phyloP scores from a whole-genome alignment of 1,284 basidiomycete species.

The Athelia psychrophila region DNA sequence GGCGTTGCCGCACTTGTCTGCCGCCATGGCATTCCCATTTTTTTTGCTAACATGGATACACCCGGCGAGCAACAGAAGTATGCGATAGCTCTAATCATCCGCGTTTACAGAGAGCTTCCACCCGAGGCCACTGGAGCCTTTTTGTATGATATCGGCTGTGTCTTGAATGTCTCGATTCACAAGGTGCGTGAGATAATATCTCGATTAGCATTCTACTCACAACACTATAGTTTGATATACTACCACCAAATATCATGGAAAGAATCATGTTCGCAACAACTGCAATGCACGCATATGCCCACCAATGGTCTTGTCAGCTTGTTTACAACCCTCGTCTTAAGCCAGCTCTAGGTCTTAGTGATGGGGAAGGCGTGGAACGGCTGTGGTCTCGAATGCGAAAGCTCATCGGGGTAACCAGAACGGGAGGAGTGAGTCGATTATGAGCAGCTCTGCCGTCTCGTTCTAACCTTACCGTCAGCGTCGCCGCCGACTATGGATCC shows the following conservation, averaged over 20 bases:
- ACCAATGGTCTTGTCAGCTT: constrained; percentile 18
- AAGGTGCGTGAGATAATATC: not conserved
- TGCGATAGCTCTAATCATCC: constrained; percentile 8
- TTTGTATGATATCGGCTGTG: constrained; percentile 16
- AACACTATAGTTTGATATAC: constrained; percentile 5
- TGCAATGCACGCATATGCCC: constrained; percentile 17
- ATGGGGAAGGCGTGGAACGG: constrained; percentile 17
- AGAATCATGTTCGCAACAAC: constrained; percentile 9
- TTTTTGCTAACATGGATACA: constrained; percentile 11
- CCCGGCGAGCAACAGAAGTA: constrained; percentile 16
- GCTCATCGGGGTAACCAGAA: constrained; percentile 6
- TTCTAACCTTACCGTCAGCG: constrained; percentile 11
- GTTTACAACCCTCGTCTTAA: constrained; percentile 12
- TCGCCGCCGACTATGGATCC: constrained; percentile 20
- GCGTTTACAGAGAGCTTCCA: constrained; percentile 10
- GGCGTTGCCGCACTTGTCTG: constrained; percentile 16
- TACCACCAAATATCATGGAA: not conserved
- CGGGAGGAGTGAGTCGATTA: not conserved
- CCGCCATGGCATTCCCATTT: constrained; percentile 12
- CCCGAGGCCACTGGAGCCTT: constrained; percentile 1
- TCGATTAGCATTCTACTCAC: not conserved
- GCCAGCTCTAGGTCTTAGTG: constrained; percentile 9
- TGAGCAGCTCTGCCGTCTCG: not conserved
- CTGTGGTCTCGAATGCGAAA: constrained; percentile 10
- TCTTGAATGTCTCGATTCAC: constrained; percentile 4